Conservation (phyloP, 1,284 basidiomycete genomes). For the Irpex sp. region DNA sequence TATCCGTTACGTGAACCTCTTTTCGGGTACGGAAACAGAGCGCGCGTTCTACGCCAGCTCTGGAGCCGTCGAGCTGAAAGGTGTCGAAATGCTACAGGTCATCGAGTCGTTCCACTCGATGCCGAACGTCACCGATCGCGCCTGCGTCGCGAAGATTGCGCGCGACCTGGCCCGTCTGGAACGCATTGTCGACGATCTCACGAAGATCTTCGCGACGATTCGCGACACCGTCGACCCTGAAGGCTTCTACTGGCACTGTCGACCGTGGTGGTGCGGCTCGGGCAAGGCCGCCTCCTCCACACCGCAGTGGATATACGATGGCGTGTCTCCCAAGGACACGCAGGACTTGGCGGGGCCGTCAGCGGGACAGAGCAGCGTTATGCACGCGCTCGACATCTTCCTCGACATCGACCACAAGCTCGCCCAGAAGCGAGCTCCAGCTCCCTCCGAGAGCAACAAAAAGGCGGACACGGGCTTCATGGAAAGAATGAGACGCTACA, state of each 20-base stretch:
- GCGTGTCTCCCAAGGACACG: constrained; percentile 54
- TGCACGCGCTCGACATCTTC: constrained; percentile 82
- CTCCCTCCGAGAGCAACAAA: constrained; percentile 63
- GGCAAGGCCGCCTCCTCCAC: constrained; percentile 49
- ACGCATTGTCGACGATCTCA: constrained; percentile 71
- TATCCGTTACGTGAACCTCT: constrained; percentile 66
- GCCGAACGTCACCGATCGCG: constrained; percentile 67
- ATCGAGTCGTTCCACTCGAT: constrained; percentile 81
- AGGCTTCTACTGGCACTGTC: constrained; percentile 86
- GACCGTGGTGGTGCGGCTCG: constrained; percentile 93
- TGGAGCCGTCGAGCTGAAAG: constrained; percentile 82
- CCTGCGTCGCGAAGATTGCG: constrained; percentile 69
- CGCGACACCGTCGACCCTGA: constrained; percentile 80
- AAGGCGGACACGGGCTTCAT: constrained; percentile 70
- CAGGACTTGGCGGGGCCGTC: constrained; percentile 84
- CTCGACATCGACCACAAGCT: constrained; percentile 83
- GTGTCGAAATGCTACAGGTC: constrained; percentile 82
- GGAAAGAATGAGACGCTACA: constrained; percentile 78
- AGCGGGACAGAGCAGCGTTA: constrained; percentile 90
- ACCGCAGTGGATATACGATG: constrained; percentile 78
- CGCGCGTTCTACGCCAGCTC: constrained; percentile 86
- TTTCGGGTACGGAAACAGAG: constrained; percentile 87
- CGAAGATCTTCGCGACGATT: constrained; percentile 65
- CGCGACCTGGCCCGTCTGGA: constrained; percentile 72
- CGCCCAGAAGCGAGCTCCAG: constrained; percentile 64